Evolutionary conservation across 208 protist genomes (phyloP).

Genomic region (Trypanosomatidae sp.): DNA sequence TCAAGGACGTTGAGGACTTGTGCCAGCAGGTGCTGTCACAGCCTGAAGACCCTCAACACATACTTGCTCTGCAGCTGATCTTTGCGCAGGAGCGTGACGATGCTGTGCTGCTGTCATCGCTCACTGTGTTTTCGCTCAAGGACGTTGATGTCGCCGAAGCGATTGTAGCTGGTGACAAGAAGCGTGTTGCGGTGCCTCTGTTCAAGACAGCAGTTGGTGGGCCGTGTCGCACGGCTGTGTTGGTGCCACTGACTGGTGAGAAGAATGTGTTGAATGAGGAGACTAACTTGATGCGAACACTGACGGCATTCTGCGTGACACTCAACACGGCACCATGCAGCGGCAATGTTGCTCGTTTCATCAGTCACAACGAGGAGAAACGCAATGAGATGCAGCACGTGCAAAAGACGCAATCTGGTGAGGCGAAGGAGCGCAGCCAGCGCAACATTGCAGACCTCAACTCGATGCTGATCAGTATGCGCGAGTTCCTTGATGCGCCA

Average conservation of each 20-base stretch:
- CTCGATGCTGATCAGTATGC: too few species aligned
- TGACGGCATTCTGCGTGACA: constrained; percentile 12
- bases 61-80: constrained; percentile 21
- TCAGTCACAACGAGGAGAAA: constrained; percentile 30
- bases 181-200: constrained; percentile 18
- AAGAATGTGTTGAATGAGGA: constrained; percentile 12
- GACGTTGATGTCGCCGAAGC: constrained; percentile 17
- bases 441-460: too few species aligned
- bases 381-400: constrained; percentile 9
- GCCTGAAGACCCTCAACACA: constrained; percentile 12
- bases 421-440: too few species aligned
- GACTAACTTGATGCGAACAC: constrained; percentile 10
- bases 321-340: constrained; percentile 31
- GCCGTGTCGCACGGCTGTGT: constrained; percentile 15
- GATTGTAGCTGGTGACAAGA: constrained; percentile 18
- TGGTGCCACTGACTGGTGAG: constrained; percentile 14
- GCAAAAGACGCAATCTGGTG: too few species aligned
- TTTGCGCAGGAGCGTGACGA: constrained; percentile 12
- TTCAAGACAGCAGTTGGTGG: constrained; percentile 35
- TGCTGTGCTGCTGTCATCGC: constrained; percentile 16
- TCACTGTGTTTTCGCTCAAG: constrained; percentile 17
- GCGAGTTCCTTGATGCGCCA: too few species aligned
- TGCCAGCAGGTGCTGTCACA: constrained; percentile 9
- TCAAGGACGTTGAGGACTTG: constrained; percentile 9
- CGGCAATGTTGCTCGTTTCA: constrained; percentile 43